Conservation (phyloP, 2,329 filamentous ascomycete species). For the Delphinella strobiligena region DNA sequence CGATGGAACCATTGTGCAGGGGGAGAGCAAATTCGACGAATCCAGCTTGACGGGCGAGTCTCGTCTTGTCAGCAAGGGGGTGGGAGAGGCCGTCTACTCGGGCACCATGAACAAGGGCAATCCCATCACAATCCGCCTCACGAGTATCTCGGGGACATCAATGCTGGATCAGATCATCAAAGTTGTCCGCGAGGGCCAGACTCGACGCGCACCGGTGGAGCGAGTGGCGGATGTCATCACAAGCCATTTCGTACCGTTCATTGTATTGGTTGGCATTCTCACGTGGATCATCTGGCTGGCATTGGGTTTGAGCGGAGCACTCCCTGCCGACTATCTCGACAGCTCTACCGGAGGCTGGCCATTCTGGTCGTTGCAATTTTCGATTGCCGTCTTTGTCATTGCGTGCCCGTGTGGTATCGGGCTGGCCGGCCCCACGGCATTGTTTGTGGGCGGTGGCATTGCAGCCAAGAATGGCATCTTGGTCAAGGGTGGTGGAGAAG, state of each 20-base stretch:
- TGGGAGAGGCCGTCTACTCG: constrained; percentile 55
- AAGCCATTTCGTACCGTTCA: constrained; percentile 63
- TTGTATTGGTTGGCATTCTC: constrained; percentile 55
- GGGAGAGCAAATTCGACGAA: constrained; percentile 66
- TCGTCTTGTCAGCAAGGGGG: constrained; percentile 49
- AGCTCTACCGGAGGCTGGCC: constrained; percentile 50
- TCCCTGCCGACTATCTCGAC: constrained; percentile 47
- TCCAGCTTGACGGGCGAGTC: constrained; percentile 80
- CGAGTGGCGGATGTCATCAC: constrained; percentile 62
- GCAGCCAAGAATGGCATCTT: constrained; percentile 71
- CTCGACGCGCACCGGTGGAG: constrained; percentile 63
- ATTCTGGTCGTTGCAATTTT: constrained; percentile 67
- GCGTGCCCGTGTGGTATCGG: constrained; percentile 77
- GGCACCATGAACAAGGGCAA: constrained; percentile 63
- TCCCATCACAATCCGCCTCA: constrained; percentile 51
- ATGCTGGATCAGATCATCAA: constrained; percentile 73
- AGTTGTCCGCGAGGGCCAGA: constrained; percentile 66
- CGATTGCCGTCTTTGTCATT: constrained; percentile 77
- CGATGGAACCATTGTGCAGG: constrained; percentile 52
- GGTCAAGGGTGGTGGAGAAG: constrained; percentile 73
- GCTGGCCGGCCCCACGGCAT: constrained; percentile 70
- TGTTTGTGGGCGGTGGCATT: constrained; percentile 71
- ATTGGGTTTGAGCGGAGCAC: constrained; percentile 45
- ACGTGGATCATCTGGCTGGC: constrained; percentile 64
- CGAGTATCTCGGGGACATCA: constrained; percentile 52